These are phyloP conservation scores for Capronia epimyces DNA, from an alignment of 2,329 filamentous ascomycete genomes.

Conservation along the genomic window DNA sequence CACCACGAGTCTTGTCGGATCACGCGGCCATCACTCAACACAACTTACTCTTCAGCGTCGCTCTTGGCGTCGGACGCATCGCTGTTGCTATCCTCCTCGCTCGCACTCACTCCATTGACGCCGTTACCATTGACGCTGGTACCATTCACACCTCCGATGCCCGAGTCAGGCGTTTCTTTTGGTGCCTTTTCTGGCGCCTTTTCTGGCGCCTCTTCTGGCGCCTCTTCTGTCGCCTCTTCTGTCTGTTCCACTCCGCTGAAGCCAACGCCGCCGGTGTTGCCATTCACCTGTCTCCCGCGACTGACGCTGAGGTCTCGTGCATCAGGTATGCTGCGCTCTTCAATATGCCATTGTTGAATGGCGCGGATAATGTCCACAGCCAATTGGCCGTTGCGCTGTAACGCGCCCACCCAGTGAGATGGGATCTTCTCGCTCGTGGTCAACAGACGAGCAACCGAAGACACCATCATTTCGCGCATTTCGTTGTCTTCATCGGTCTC, in stretches of 20 bases:
- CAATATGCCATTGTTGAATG: conserved; percentile 52
- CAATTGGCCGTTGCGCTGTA: conserved; percentile 51
- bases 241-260: conserved; percentile 25
- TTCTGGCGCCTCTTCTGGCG: neutral
- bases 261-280: neutral
- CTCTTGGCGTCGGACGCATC: conserved; percentile 22
- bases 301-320: conserved; percentile 34
- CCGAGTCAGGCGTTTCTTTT: neutral
- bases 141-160: neutral
- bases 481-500: conserved; percentile 45
- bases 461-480: conserved; percentile 48
- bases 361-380: conserved; percentile 51
- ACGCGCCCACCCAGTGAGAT: conserved; percentile 50
- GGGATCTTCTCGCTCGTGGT: conserved; percentile 48
- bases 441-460: conserved; percentile 47
- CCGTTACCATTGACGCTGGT: neutral
- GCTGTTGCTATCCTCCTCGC: conserved; percentile 18
- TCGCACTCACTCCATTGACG: conserved; percentile 1
- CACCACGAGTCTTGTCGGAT: neutral
- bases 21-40: neutral
- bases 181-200: neutral
- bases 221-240: conserved; percentile 14
- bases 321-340: conserved; percentile 47
- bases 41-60: conserved; percentile 4
- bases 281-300: conserved; percentile 18